phyloP scores from a whole-genome alignment of 805 yeast genomes.

The Pichia californica region DNA sequence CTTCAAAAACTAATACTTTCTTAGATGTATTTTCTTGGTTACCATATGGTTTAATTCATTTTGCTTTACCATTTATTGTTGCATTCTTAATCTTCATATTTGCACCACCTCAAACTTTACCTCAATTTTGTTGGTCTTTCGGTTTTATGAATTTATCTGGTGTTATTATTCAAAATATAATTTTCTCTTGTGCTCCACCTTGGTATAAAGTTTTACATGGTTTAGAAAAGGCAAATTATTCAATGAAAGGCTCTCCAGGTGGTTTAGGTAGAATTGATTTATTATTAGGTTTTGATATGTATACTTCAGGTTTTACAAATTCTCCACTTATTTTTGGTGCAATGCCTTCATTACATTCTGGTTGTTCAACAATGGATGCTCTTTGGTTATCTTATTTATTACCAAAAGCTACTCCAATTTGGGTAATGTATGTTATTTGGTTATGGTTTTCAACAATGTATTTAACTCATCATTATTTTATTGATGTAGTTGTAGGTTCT shows the following conservation, averaged over 20 bases:
- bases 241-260: conserved; percentile 93
- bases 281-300: conserved; percentile 72
- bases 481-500: conserved; percentile 92
- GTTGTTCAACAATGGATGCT: conserved; percentile 91
- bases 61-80: conserved; percentile 82
- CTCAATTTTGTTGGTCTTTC: conserved; percentile 85
- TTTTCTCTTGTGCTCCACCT: conserved; percentile 95
- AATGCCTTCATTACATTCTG: conserved; percentile 79
- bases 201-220: conserved; percentile 90
- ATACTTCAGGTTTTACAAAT: conserved; percentile 72
- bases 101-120: conserved; percentile 84
- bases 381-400: conserved; percentile 77
- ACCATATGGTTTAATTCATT: conserved; percentile 90
- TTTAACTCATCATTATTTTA: conserved; percentile 91
- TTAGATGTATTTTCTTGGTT: conserved; percentile 87
- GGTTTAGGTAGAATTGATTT: conserved; percentile 85
- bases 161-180: conserved; percentile 63
- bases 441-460: conserved; percentile 99
- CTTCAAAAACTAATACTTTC: conserved; percentile 59
- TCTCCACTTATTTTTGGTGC: conserved; percentile 90
- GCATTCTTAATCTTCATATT: conserved; percentile 73
- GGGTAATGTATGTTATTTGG: conserved; percentile 80
- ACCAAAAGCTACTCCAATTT: conserved; percentile 60
- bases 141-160: conserved; percentile 92
- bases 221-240: conserved; percentile 80